Percentiles rank a stretch among this genome's conserved stretches.
Conservation (phyloP, 306 rosid species). For the Medicago truncatula region MtrunA17r5.0-ANR NC_053042.1:647001-647500, state of each 20-base stretch:
- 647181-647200: neutral
- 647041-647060: no score
- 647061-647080: no score
- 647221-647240: neutral
- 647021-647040: no score
- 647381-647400: slow-evolving; percentile 13
- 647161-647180: neutral
- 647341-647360: slow-evolving; percentile 36
- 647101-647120: no score
- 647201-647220: slow-evolving; percentile 43
- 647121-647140: no score
- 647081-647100: no score
- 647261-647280: slow-evolving; percentile 33
- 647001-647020: no score
- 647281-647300: slow-evolving; percentile 36
- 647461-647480: no score
- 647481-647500: no score
- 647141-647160: no score
- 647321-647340: slow-evolving; percentile 34
- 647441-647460: no score
- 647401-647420: neutral
- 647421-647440: neutral
- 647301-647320: slow-evolving; percentile 26
- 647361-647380: slow-evolving; percentile 21
- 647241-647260: neutral